phyloP scores from a whole-genome alignment of 768 basidiomycete genomes.

The Artomyces pyxidatus region DNA sequence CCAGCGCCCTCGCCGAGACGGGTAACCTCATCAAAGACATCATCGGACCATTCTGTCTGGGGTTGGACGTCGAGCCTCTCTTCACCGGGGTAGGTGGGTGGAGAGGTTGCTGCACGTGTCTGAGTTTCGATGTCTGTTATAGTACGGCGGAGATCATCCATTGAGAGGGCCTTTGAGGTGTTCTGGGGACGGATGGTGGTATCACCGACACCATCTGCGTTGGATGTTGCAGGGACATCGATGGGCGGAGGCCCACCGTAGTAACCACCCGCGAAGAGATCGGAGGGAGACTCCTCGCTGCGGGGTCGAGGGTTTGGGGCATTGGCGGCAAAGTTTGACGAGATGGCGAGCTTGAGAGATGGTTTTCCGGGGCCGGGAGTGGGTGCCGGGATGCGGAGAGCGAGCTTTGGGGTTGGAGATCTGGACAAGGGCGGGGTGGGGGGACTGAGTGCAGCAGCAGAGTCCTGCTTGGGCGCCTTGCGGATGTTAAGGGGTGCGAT shows the following conservation, averaged over 20 bases:
- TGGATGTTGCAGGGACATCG: conserved; percentile 9
- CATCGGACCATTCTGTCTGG: conserved; percentile 50
- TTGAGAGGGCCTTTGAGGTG: conserved; percentile 13
- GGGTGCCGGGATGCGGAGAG: conserved; percentile 25
- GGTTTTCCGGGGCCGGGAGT: conserved; percentile 13
- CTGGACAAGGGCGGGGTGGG: conserved; percentile 17
- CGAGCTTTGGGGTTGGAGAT: conserved; percentile 20
- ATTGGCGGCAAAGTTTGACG: background rate
- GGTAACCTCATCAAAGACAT: conserved; percentile 62
- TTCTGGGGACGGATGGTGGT: conserved; percentile 34
- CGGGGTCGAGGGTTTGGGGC: conserved; percentile 1
- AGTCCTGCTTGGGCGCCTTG: conserved; percentile 21
- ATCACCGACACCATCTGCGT: conserved; percentile 28
- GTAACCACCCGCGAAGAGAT: conserved; percentile 12
- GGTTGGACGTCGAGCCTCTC: conserved; percentile 28
- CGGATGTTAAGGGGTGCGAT: conserved; percentile 34
- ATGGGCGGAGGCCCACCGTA: conserved; percentile 16
- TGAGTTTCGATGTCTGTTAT: conserved; percentile 19
- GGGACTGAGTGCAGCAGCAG: conserved; percentile 7
- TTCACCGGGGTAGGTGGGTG: conserved; percentile 20
- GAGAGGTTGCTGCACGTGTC: conserved; percentile 30
- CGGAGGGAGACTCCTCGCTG: background rate
- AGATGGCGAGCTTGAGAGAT: conserved; percentile 16
- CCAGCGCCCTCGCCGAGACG: conserved; percentile 93
- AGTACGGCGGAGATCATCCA: conserved; percentile 18